A percentile compares a stretch with the other conserved stretches of the same genome.
phyloP scores from a whole-genome alignment of 192 early-diverging fungal species.

The Gamsiella multidivaricata region DNA sequence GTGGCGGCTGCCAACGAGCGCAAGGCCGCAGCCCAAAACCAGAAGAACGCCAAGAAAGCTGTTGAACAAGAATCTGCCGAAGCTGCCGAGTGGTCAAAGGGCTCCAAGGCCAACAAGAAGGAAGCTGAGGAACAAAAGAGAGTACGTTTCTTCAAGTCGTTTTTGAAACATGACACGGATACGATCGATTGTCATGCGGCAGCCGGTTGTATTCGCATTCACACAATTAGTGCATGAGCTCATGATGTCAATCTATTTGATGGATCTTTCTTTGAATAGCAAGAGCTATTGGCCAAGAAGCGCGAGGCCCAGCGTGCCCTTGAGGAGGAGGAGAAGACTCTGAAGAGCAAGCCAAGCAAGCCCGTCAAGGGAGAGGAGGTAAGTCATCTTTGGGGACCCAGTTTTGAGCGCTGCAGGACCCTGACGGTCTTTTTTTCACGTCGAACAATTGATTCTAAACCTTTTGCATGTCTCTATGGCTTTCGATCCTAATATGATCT shows the following conservation, averaged over 20 bases:
- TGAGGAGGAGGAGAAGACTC: constrained; percentile 67
- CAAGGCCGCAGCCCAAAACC: constrained; percentile 75
- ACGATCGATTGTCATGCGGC: no score
- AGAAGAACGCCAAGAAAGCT: constrained; percentile 64
- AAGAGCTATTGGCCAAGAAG: constrained; percentile 63
- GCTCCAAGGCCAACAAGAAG: constrained; percentile 76
- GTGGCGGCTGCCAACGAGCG: constrained; percentile 78
- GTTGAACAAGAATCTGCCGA: constrained; percentile 69
- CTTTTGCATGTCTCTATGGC: neutral
- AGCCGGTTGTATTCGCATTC: no score
- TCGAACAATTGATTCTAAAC: no score
- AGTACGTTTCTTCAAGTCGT: constrained; percentile 23
- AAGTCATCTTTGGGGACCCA: neutral
- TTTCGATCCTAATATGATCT: neutral
- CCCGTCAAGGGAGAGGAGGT: constrained; percentile 63
- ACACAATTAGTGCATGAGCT: no score
- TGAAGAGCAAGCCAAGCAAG: constrained; percentile 58
- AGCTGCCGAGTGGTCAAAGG: constrained; percentile 70
- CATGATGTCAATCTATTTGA: no score
- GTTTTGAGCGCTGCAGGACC: no score
- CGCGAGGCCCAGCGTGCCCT: constrained; percentile 62
- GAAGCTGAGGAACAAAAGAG: constrained; percentile 69
- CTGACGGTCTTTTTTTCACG: neutral
- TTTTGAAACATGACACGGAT: no score
- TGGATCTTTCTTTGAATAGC: constrained; percentile 32